phyloP scores from a whole-genome alignment of 805 yeast genomes.

The Barnettozyma vustinii region DNA sequence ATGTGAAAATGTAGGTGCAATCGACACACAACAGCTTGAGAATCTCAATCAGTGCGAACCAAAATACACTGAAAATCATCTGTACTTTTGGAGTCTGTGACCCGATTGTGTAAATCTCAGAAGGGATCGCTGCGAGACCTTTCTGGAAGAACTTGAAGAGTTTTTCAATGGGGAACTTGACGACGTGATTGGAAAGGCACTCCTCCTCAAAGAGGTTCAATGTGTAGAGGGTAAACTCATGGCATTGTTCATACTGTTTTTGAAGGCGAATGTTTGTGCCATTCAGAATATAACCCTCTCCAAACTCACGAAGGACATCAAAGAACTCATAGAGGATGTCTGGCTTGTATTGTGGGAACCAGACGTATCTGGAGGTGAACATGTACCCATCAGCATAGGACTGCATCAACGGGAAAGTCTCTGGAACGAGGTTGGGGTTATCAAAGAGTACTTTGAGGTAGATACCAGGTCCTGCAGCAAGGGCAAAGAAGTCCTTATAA shows the following conservation, averaged over 20 bases:
- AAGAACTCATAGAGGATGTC: constrained; percentile 15
- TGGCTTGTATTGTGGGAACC: constrained; percentile 20
- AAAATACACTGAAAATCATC: constrained; percentile 16
- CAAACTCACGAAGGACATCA: constrained; percentile 17
- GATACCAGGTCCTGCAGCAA: constrained; percentile 20
- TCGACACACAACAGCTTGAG: constrained; percentile 17
- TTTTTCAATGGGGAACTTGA: constrained; percentile 17
- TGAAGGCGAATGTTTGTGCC: constrained; percentile 7
- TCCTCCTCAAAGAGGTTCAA: constrained; percentile 10
- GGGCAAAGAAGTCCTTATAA: constrained; percentile 14
- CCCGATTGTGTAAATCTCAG: constrained; percentile 14
- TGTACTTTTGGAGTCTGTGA: constrained; percentile 7
- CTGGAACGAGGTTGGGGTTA: constrained; percentile 14
- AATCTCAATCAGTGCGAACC: constrained; percentile 14
- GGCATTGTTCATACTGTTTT: constrained; percentile 6
- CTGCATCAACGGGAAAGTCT: constrained; percentile 8
- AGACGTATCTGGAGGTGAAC: constrained; percentile 15
- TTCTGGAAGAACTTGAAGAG: constrained; percentile 10
- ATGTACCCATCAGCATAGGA: constrained; percentile 17
- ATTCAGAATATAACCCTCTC: constrained; percentile 7
- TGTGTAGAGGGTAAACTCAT: constrained; percentile 6
- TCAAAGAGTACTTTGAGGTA: constrained; percentile 13
- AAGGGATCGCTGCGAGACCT: constrained; percentile 18
- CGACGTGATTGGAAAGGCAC: constrained; percentile 8
- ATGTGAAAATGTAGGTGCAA: constrained; percentile 19